A percentile compares a stretch with the other conserved stretches of the same genome.
These are phyloP conservation scores for Xylaria sp. DNA, from an alignment of 2,329 filamentous ascomycete species.

Conservation along the genomic window DNA sequence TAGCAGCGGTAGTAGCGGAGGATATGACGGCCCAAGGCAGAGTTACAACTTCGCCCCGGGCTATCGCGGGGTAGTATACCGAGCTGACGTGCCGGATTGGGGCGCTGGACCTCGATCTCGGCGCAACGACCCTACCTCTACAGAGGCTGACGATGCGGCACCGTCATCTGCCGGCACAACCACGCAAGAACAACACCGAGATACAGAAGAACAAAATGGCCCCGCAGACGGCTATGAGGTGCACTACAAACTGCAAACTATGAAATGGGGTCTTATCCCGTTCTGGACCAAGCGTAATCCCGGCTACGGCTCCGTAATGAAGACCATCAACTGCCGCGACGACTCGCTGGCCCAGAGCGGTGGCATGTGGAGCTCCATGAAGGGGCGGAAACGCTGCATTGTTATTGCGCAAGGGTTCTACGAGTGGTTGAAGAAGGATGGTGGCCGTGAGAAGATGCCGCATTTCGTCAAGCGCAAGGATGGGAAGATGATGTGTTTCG, in stretches of 20 bases:
- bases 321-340: slow-evolving; percentile 94
- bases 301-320: slow-evolving; percentile 80
- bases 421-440: slow-evolving; percentile 88
- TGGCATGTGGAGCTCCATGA: slow-evolving; percentile 94
- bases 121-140: slow-evolving; percentile 22
- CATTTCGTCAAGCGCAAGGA: slow-evolving; percentile 87
- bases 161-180: neutral
- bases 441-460: slow-evolving; percentile 80
- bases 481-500: slow-evolving; percentile 85
- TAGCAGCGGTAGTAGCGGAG: neutral
- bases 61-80: slow-evolving; percentile 85
- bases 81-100: slow-evolving; percentile 74
- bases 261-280: slow-evolving; percentile 96
- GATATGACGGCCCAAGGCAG: slow-evolving; percentile 65
- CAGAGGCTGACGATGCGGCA: slow-evolving; percentile 37
- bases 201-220: slow-evolving; percentile 29
- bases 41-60: slow-evolving; percentile 95
- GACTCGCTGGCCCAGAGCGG: slow-evolving; percentile 81
- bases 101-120: slow-evolving; percentile 59
- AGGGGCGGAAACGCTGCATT: slow-evolving; percentile 86
- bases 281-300: slow-evolving; percentile 92
- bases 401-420: slow-evolving; percentile 93
- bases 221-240: slow-evolving; percentile 38
- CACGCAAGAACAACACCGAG: neutral
- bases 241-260: slow-evolving; percentile 85